Conservation (phyloP, 176 grass and related monocot genomes). For the Oryza officinalis region DNA sequence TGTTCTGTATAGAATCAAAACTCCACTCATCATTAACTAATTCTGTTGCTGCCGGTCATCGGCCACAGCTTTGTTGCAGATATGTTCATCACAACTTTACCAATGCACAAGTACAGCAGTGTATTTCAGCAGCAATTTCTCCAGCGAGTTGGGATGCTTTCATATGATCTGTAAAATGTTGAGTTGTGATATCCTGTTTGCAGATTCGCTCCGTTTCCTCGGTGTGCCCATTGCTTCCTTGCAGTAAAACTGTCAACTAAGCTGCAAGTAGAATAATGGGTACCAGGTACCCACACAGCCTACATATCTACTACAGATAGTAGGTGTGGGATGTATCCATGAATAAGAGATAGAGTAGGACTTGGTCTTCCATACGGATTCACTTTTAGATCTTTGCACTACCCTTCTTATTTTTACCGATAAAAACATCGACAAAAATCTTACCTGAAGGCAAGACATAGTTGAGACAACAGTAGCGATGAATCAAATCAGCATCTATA, state of each 20-base stretch:
- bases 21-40: not conserved
- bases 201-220: not conserved
- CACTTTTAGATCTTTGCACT: too few species aligned
- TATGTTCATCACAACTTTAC: not conserved
- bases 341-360: too few species aligned
- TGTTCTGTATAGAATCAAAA: conserved; percentile 5
- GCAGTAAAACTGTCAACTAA: too few species aligned
- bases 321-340: too few species aligned
- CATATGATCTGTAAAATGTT: not conserved
- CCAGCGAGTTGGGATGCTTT: not conserved
- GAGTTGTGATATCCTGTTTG: not conserved
- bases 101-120: not conserved
- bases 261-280: too few species aligned
- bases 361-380: too few species aligned
- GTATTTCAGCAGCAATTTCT: not conserved
- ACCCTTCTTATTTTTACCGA: too few species aligned
- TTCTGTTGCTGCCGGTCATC: not conserved
- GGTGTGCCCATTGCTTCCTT: not conserved
- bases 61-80: conserved; percentile 4
- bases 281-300: too few species aligned
- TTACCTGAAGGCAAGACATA: not conserved
- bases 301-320: too few species aligned
- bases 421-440: too few species aligned
- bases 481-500: not conserved
- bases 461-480: not conserved